Conservation (phyloP, 371 early-diverging fungal species). For the Gilbertella persicaria region DNA sequence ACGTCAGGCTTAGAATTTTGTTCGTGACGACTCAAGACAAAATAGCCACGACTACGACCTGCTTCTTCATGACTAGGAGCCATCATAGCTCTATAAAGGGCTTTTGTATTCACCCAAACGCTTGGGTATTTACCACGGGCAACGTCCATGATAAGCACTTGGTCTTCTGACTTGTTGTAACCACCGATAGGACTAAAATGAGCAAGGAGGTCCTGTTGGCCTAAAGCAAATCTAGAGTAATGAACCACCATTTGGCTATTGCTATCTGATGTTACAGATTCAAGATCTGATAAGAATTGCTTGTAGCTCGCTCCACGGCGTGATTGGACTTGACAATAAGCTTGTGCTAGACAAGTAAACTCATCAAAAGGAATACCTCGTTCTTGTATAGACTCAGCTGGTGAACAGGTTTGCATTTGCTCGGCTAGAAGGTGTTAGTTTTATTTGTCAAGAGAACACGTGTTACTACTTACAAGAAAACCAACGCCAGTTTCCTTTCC, state of each 20-base stretch:
- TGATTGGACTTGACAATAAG: constrained; percentile 76
- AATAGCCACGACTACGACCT: constrained; percentile 83
- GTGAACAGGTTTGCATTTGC: constrained; percentile 79
- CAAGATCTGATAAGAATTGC: constrained; percentile 73
- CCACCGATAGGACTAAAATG: constrained; percentile 69
- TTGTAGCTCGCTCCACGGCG: constrained; percentile 66
- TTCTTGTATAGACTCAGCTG: constrained; percentile 67
- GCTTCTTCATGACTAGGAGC: constrained; percentile 60
- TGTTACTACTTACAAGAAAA: constrained; percentile 42
- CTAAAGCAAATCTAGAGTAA: constrained; percentile 71
- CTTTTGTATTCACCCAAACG: constrained; percentile 69
- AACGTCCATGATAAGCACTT: constrained; percentile 82
- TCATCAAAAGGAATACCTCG: constrained; percentile 87
- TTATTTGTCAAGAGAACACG: too few relatives aligned
- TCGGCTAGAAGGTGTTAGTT: constrained; percentile 74
- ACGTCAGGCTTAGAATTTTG: background rate
- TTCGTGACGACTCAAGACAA: constrained; percentile 51
- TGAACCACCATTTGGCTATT: constrained; percentile 84
- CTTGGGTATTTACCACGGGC: constrained; percentile 77
- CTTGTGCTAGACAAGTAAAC: constrained; percentile 80
- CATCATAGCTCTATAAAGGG: constrained; percentile 73
- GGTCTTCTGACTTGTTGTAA: constrained; percentile 60
- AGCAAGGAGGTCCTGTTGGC: constrained; percentile 72
- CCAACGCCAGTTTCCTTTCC: constrained; percentile 96
- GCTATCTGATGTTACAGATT: constrained; percentile 60